Base-by-base conservation (phyloP, 768 basidiomycete genomes). In the Gloeopeniophorella convolvens region DNA sequence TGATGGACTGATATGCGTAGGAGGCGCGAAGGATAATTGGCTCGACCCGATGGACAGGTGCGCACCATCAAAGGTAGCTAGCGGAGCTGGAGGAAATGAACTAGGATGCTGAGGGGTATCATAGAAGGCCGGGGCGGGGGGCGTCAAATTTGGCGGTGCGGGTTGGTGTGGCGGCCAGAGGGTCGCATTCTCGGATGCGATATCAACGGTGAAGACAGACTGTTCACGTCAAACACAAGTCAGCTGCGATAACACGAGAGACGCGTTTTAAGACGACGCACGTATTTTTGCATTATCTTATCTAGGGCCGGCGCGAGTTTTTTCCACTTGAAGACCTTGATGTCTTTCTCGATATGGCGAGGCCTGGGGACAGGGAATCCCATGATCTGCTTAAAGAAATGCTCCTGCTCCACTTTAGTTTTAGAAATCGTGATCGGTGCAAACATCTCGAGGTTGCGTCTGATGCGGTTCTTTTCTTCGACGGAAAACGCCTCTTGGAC, bases 321-420 rank as follows among this genome's bases (percentile, higher is more conserved):
- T 24, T 71, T 72, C 88, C 88, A 90, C 33, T 80, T 78, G 59
- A 90, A 90, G 7, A 89, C 84, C 65, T 90, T 90, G 62, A 99
- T 77, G 61, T 97, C 92, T 74, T 98, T 97, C 63, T 97, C 95
- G 55, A 98, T 99, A 64, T 93, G 94, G 48, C 95, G 76, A 3
- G 95, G 95, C 65, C 90, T 93, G 7, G 95, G 95, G 37, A 82
- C 80, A 0, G 93, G 89, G 63, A 96, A 95, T 44, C 88, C 82
- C 95, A 99, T 97, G 70, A 99, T 93, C 58, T 83, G 77, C 69
- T 88, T 83, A 76, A 97, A 99, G 66, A 97, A 90, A n/a, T 77
- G 73, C 59, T 89, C 88, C 50, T 79, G 83, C 10, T 82, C 85
- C 0, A 77, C 70, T 58, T 89, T 86, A 63, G 80, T 79, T 71